These are phyloP conservation scores for Amylocystis lapponica DNA, from an alignment of 768 basidiomycete species.

Conservation along the genomic window DNA sequence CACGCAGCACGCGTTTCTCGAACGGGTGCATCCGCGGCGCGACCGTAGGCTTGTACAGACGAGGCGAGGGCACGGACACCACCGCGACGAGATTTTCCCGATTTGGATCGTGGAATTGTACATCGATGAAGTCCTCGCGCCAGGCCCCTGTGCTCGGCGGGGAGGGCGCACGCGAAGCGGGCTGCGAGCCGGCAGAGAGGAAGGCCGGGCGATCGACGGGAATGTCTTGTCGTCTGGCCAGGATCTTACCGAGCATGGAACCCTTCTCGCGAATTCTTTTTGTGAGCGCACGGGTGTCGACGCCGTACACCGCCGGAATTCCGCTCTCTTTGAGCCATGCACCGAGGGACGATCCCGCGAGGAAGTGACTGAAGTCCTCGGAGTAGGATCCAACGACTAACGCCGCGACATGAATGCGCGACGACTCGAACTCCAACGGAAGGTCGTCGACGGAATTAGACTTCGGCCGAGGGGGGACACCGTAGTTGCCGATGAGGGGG, in stretches of 20 bases:
- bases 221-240: slow-evolving; percentile 53
- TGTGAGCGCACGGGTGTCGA: slow-evolving; percentile 95
- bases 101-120: slow-evolving; percentile 88
- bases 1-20: slow-evolving; percentile 65
- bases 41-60: slow-evolving; percentile 57
- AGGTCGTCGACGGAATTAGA: slow-evolving; percentile 43
- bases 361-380: slow-evolving; percentile 89
- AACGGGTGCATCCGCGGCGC: slow-evolving; percentile 65
- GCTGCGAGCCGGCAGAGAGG: slow-evolving; percentile 31
- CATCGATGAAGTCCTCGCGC: slow-evolving; percentile 77
- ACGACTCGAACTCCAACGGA: slow-evolving; percentile 85
- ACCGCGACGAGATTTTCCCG: slow-evolving; percentile 83
- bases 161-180: slow-evolving; percentile 44
- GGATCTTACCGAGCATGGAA: slow-evolving; percentile 81
- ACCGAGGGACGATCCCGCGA: slow-evolving; percentile 82
- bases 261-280: slow-evolving; percentile 96
- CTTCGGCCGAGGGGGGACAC: slow-evolving; percentile 73
- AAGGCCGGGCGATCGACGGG: slow-evolving; percentile 33
- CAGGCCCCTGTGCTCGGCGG: slow-evolving; percentile 52
- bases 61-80: slow-evolving; percentile 71
- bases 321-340: slow-evolving; percentile 94
- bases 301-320: slow-evolving; percentile 90
- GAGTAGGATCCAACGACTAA: slow-evolving; percentile 94
- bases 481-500: slow-evolving; percentile 96
- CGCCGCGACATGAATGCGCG: slow-evolving; percentile 88